Conservation (phyloP, 345 rosid species). For the Citrus trifoliata region DNA sequence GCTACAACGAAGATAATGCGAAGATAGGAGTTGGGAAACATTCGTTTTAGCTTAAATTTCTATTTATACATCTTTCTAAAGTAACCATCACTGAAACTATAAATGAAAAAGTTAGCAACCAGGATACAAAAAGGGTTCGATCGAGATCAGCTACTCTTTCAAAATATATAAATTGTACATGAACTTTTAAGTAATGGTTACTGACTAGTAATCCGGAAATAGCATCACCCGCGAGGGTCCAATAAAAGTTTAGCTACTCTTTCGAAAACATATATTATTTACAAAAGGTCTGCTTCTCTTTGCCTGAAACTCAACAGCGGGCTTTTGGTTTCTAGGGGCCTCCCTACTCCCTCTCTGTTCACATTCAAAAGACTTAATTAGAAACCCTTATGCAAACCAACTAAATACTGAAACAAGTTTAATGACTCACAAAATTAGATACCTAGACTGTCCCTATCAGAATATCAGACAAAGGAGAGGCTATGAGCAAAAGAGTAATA, state of each 20-base stretch:
- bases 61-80: conserved; percentile 3
- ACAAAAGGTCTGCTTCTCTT: conserved; percentile 20
- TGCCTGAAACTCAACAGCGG: conserved; percentile 20
- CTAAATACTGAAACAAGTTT: background rate
- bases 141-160: conserved; percentile 20
- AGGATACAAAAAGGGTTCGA: background rate
- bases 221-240: background rate
- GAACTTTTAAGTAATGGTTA: background rate
- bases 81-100: background rate
- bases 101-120: conserved; percentile 1
- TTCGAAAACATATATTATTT: conserved; percentile 21
- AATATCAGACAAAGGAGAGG: background rate
- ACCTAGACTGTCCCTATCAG: background rate
- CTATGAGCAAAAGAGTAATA: background rate
- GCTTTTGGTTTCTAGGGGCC: conserved; percentile 12
- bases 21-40: too few relatives aligned
- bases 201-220: background rate
- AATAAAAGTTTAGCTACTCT: conserved; percentile 20
- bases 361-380: conserved; percentile 8
- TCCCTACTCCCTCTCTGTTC: conserved; percentile 6
- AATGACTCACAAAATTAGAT: background rate
- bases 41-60: background rate
- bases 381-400: background rate
- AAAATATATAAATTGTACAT: conserved; percentile 20
- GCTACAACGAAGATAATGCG: too few relatives aligned